phyloP scores from a whole-genome alignment of 106 monocot species.

The Platanthera zijinensis region DNA sequence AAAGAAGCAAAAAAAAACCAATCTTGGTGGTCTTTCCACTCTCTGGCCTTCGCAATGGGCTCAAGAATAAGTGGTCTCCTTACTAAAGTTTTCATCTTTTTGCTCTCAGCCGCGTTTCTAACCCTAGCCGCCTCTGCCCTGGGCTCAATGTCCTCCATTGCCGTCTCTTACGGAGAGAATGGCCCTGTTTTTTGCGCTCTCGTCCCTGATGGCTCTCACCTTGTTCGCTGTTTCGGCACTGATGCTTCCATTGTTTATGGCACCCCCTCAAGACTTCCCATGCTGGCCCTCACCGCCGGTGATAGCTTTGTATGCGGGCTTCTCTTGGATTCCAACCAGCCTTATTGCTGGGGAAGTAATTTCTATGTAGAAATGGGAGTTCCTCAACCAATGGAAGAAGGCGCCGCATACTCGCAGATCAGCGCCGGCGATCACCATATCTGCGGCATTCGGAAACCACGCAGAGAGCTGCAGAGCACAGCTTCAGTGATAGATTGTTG shows the following conservation, averaged over 20 bases:
- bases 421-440: slow-evolving; percentile 92
- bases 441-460: slow-evolving; percentile 45
- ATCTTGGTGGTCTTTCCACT: not conserved
- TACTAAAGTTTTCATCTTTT: slow-evolving; percentile 21
- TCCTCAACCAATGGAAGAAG: slow-evolving; percentile 75
- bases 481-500: slow-evolving; percentile 72
- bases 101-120: slow-evolving; percentile 8
- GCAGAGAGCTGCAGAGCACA: not conserved
- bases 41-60: not conserved
- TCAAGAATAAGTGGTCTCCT: not conserved
- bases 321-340: slow-evolving; percentile 56
- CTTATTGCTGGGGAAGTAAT: slow-evolving; percentile 97
- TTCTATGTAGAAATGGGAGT: slow-evolving; percentile 80
- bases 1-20: not conserved
- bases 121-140: slow-evolving; percentile 31
- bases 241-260: slow-evolving; percentile 94
- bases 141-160: slow-evolving; percentile 95
- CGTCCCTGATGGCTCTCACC: slow-evolving; percentile 57
- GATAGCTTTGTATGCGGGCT: slow-evolving; percentile 95
- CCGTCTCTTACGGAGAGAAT: slow-evolving; percentile 89
- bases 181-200: slow-evolving; percentile 89
- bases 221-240: slow-evolving; percentile 72
- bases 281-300: slow-evolving; percentile 72
- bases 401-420: slow-evolving; percentile 62
- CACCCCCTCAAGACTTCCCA: slow-evolving; percentile 54